Base-by-base conservation (phyloP, 176 grass and related monocot genomes). In the Pharus latifolius region DNA sequence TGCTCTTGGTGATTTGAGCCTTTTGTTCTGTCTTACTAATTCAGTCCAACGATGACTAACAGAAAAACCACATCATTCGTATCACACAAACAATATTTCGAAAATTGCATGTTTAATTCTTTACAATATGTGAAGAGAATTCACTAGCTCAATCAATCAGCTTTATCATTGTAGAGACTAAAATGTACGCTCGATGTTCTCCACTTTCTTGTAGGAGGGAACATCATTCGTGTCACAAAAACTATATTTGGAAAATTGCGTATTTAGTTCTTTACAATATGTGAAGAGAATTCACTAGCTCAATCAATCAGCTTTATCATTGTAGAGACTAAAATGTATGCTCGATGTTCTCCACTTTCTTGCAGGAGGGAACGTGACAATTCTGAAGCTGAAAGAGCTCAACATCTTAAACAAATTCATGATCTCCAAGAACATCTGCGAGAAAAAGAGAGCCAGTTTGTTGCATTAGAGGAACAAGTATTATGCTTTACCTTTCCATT, bases 401-500 rank as follows among this genome's bases (percentile, higher is more conserved):
- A 99, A 35, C 82, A 91, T 81, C 68, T 99, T 80, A 91, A 88
- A 58, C 84, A 99, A 75, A 91, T 99, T 49, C 87, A 72, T 81
- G 95, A 99, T 49, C 76, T 99, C 20, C 90, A 99, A 83, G 86
- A 97, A 80, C 86, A 77, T 65, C 54, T 91, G 32, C 75, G 69
- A 51, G 95, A 93, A 81, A 98, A 98, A 53, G 90, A 93, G 76
- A 88, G 70, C 71, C 95, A 98, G 60, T 65, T 72, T 71, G 68
- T 98, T 81, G 61, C 95, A 73, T 63, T 99, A 74, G 84, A 99
- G 53, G 95, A 99, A 80, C 90, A 99, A 73, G 95, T 99, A 88
- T 76, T 52, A 47, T 63, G 50, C 23, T 41, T 28, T 67, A 54
- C 77, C 10, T 83, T 24, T 37, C 32, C 1, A 49, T 82, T 67